Evolutionary conservation across 1,284 basidiomycete genomes (phyloP), one percentile per base, ranked within the genome.

Genomic region (Papiliotrema fonsecae): DNA sequence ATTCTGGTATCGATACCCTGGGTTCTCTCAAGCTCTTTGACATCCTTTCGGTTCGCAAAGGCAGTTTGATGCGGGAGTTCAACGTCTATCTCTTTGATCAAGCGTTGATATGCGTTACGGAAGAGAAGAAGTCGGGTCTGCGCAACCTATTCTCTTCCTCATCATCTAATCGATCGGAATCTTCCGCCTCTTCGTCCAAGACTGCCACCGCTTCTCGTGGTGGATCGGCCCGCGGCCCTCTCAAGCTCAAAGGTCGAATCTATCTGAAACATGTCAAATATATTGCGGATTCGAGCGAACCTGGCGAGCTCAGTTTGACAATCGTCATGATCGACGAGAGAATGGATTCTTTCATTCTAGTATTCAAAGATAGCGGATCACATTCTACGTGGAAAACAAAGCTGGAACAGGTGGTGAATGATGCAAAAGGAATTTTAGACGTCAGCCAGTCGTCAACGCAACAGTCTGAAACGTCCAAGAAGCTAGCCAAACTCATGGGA

Each of bases 71-170:
- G 24, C 82, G 89, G 49, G 88, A 94, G 68, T 93, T 94, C 70
- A 88, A 86, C 67, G 88, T 97, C 50, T 97, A 97, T 73, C 81
- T 98, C 35, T 97, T 97, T 81, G 85, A 86, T 63, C 89, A 97
- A 67, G 94, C 94, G 10, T 85, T 98, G 52, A 90, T 97, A 53
- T 98, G 93, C 70, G 88, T 97, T 14, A 82, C 88, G 21, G 94
- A 97, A 69, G 93, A 97, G 74, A 87, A 86, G 76, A 91, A 88
- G 64, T 83, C 55, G 10, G 58, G 85, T 21, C 63, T 72, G 0
- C 79, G 64, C 10, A 51, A 50, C 31, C 55, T 67, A 10, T 65
- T 73, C 45, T 61, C 65, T 3, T 58, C 62, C 1, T 35, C 54
- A 6, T 56, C 58, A 5, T 68, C 65, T 2, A 47, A 50, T 11